A percentile compares a stretch with the other conserved stretches of the same genome.
These are phyloP conservation scores for Schwanniomyces yamadae DNA, from an alignment of 805 yeast genomes.

Conservation along the genomic window DNA sequence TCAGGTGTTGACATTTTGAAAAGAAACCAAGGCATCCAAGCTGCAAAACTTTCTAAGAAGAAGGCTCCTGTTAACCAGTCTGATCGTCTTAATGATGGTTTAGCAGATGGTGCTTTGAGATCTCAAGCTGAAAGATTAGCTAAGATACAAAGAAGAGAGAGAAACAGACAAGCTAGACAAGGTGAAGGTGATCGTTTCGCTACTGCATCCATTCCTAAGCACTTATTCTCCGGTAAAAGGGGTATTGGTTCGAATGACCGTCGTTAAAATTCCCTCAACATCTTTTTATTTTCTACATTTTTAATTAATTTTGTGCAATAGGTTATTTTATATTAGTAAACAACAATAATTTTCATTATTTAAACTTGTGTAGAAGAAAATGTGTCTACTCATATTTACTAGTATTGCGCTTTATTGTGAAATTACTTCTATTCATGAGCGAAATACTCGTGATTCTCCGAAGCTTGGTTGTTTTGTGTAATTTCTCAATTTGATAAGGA, in stretches of 20 bases:
- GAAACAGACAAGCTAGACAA: constrained; percentile 86
- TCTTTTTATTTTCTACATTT: background rate
- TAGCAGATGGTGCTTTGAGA: constrained; percentile 75
- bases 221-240: constrained; percentile 93
- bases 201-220: constrained; percentile 85
- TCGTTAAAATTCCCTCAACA: constrained; percentile 50
- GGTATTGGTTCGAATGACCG: constrained; percentile 91
- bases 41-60: constrained; percentile 44
- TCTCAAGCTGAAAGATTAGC: constrained; percentile 83
- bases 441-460: constrained; percentile 1
- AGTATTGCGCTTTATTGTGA: no score
- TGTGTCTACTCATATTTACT: no score
- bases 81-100: constrained; percentile 85
- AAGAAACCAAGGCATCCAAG: constrained; percentile 46
- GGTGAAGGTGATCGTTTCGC: constrained; percentile 96
- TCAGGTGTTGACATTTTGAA: constrained; percentile 82
- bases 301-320: constrained; percentile 6
- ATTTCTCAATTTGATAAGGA: constrained; percentile 1
- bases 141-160: constrained; percentile 87
- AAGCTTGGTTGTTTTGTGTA: background rate
- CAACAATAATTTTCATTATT: no score
- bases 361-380: constrained; percentile 3
- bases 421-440: background rate
- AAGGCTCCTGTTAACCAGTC: constrained; percentile 58
- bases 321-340: constrained; percentile 5